Percentiles rank a stretch among this genome's conserved stretches.
phyloP scores from a whole-genome alignment of 371 early-diverging fungal species.

The Mortierella sp. region DNA sequence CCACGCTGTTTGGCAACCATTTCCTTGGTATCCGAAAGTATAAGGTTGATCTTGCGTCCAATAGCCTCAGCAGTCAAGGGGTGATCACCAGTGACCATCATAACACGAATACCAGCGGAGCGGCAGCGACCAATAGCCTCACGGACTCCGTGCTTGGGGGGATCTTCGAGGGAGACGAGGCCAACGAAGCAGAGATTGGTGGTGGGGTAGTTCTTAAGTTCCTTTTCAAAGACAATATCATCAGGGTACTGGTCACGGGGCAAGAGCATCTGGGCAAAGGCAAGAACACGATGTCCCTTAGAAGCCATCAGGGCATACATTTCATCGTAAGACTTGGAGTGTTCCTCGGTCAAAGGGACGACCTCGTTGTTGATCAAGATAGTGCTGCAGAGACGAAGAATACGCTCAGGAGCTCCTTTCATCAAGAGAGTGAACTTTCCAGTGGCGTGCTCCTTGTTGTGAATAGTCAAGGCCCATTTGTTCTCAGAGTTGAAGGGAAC shows the following conservation, averaged over 20 bases:
- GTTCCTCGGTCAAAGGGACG: slow-evolving; percentile 71
- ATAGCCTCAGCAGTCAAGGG: slow-evolving; percentile 90
- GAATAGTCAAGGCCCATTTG: slow-evolving; percentile 95
- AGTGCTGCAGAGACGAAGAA: slow-evolving; percentile 80
- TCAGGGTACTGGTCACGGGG: slow-evolving; percentile 76
- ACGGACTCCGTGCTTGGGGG: slow-evolving; percentile 97
- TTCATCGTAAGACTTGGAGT: slow-evolving; percentile 72
- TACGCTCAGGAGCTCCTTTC: slow-evolving; percentile 96
- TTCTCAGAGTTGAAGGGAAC: slow-evolving; percentile 96
- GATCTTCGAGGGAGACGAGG: slow-evolving; percentile 90
- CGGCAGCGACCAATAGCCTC: slow-evolving; percentile 95
- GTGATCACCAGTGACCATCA: slow-evolving; percentile 98
- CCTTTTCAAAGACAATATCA: slow-evolving; percentile 78
- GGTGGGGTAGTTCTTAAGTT: slow-evolving; percentile 81
- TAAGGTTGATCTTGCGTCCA: slow-evolving; percentile 92
- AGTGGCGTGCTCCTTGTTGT: slow-evolving; percentile 72
- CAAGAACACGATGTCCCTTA: slow-evolving; percentile 95
- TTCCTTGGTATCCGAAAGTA: slow-evolving; percentile 89
- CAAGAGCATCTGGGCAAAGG: slow-evolving; percentile 85
- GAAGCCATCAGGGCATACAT: slow-evolving; percentile 88
- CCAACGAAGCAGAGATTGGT: slow-evolving; percentile 85
- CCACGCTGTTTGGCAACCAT: slow-evolving; percentile 77
- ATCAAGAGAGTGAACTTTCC: slow-evolving; percentile 83
- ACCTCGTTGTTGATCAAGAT: slow-evolving; percentile 66
- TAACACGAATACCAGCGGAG: slow-evolving; percentile 92